phyloP scores from a whole-genome alignment of 2,329 filamentous ascomycete species.

The Zopfia rhizophila region DNA sequence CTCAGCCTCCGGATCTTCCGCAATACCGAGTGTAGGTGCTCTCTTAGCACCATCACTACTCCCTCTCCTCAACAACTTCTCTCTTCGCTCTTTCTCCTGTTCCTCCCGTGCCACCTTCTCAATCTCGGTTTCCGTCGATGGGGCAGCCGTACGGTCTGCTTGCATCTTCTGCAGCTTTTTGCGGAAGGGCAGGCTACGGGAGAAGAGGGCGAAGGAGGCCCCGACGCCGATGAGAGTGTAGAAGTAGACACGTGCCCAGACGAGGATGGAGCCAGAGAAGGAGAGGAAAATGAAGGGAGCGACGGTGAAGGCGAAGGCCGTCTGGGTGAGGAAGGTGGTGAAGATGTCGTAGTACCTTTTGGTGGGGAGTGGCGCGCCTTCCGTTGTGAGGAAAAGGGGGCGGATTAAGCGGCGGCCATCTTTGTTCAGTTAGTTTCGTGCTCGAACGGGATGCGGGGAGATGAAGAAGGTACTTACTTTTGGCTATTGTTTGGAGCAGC shows the following conservation, averaged over 20 bases:
- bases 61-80: conserved; percentile 58
- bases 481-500: conserved; percentile 91
- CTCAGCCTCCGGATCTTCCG: conserved; percentile 78
- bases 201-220: conserved; percentile 77
- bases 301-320: conserved; percentile 83
- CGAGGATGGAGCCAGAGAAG: conserved; percentile 74
- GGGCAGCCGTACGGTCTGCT: conserved; percentile 29
- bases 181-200: conserved; percentile 75
- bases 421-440: conserved; percentile 51
- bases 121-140: conserved; percentile 55
- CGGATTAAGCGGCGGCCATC: conserved; percentile 90
- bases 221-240: conserved; percentile 78
- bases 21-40: conserved; percentile 79
- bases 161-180: conserved; percentile 52
- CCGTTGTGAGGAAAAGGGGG: conserved; percentile 88
- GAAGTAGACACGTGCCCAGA: conserved; percentile 90
- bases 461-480: conserved; percentile 72
- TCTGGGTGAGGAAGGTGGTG: conserved; percentile 79
- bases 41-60: conserved; percentile 68
- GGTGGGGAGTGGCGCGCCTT: conserved; percentile 65
- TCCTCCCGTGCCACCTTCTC: conserved; percentile 48
- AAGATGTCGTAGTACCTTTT: conserved; percentile 90
- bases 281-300: conserved; percentile 86
- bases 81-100: conserved; percentile 35
- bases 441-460: not conserved